These are phyloP conservation scores for Daldinia bambusicola DNA, from an alignment of 495 filamentous ascomycete genomes.

Conservation along the genomic window DNA sequence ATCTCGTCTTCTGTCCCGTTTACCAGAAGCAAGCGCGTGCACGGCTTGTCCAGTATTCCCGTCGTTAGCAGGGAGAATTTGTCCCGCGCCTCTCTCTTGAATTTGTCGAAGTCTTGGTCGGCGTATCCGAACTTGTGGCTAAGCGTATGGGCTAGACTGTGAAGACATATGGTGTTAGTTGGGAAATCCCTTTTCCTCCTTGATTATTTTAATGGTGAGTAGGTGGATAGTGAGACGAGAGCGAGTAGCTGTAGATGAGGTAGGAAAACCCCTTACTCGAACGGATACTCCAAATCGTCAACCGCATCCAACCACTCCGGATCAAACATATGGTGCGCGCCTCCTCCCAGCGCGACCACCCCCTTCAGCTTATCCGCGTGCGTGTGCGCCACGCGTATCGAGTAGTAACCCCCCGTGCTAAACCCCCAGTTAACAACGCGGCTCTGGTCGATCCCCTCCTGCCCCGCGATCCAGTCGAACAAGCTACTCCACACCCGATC, in stretches of 20 bases:
- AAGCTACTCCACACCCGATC: conserved; percentile 70
- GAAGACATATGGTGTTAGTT: conserved; percentile 7
- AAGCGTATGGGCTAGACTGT: conserved; percentile 66
- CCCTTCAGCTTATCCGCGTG: conserved; percentile 67
- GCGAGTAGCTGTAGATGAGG: conserved; percentile 13
- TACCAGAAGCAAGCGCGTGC: conserved; percentile 69
- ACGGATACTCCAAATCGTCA: conserved; percentile 77
- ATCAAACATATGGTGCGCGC: conserved; percentile 72
- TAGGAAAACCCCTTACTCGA: conserved; percentile 58
- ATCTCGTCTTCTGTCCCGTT: conserved; percentile 75
- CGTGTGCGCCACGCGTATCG: conserved; percentile 73
- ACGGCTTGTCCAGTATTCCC: conserved; percentile 71
- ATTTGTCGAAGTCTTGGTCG: conserved; percentile 59
- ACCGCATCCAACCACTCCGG: conserved; percentile 69
- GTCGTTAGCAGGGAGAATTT: conserved; percentile 74
- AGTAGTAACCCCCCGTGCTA: conserved; percentile 77
- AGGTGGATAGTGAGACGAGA: not conserved
- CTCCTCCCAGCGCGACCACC: conserved; percentile 70
- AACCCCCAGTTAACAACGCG: conserved; percentile 72
- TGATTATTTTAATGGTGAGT: not conserved
- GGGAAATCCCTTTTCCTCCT: not conserved
- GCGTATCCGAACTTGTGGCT: conserved; percentile 73
- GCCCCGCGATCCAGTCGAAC: conserved; percentile 68
- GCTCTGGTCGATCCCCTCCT: conserved; percentile 62
- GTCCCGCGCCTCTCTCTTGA: conserved; percentile 64